Base-by-base conservation (phyloP, 2,329 filamentous ascomycete species). In the Penicillium hordei region DNA sequence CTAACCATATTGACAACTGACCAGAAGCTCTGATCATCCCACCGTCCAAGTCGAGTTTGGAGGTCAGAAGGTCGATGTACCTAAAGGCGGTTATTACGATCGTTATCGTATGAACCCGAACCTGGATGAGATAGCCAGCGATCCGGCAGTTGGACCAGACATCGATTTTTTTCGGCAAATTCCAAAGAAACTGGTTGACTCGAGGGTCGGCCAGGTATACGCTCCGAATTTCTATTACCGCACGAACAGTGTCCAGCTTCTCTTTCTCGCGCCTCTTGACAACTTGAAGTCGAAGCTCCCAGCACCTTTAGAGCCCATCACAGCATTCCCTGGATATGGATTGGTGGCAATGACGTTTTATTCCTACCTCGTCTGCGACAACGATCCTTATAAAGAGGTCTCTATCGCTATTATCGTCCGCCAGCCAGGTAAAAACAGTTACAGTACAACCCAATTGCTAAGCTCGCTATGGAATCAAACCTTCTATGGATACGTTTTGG, bases 61-160 rank as follows among this genome's bases (percentile, higher is more conserved):
- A 52, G 54, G n/a, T 45, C 54, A 57, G 40, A 52, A 52, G 23
- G 54, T 57, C 23, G 54, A 57, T 52, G 54, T 57, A 52, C 54
- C 48, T 8, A 61, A 40, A 21, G 38, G 38, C n/a, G 38, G 38
- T 21, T 40, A 40, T 8, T 21, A 40, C 15, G 56, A 61, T 21
- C 57, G 59, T 34, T 61, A 61, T 29, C 59, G 57, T 25, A 61
- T 61, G 59, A 61, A 61, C 36, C 59, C 57, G 12, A 45, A 61
- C 45, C 45, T 61, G 31, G 56, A 61, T 17, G 56, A 61, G 43
- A 57, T 61, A 48, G 52, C 59, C 21, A 44, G 39, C 23, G 59
- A 61, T 42, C 56, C 56, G 15, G 52, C 43, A 3, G 48, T 61
- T 13, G 56, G 59, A 40, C 34, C 52, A 5, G 52, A 57, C 21